A percentile compares a stretch with the other conserved stretches of the same genome.
Conservation (phyloP, 208 protist genomes). For the Leptomonas seymouri region DNA sequence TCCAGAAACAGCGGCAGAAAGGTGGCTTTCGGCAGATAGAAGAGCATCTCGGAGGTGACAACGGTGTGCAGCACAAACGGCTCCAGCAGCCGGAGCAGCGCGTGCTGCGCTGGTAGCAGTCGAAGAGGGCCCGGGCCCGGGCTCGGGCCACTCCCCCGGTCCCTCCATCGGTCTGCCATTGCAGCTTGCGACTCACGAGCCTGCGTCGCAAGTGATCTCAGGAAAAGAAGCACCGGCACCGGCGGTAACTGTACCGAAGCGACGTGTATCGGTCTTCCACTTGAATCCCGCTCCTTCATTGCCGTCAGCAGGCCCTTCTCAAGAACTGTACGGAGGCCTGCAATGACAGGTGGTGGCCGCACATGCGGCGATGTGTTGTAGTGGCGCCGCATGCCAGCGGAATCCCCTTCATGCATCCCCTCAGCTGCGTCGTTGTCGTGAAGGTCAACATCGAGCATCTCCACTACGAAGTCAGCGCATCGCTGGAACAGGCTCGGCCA, state of each 20-base stretch:
- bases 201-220: background rate
- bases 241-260: background rate
- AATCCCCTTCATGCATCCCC: too few species aligned
- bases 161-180: background rate
- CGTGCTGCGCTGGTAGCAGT: background rate
- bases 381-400: too few species aligned
- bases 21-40: background rate
- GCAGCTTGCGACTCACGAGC: conserved; percentile 1
- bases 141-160: background rate
- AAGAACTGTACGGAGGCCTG: background rate
- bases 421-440: background rate
- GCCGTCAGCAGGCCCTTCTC: background rate
- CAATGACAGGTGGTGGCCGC: background rate
- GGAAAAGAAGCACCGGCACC: conserved; percentile 4
- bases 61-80: conserved; percentile 15
- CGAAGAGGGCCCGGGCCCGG: background rate
- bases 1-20: conserved; percentile 16
- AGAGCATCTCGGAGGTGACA: background rate
- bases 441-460: background rate
- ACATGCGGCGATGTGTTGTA: too few species aligned
- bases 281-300: background rate
- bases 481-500: conserved; percentile 12
- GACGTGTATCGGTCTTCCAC: too few species aligned
- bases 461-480: background rate
- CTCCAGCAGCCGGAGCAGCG: conserved; percentile 10